A percentile compares a stretch with the other conserved stretches of the same genome.
phyloP scores from a whole-genome alignment of 2,329 filamentous ascomycete species.

The Helicocarpus griseus region DNA sequence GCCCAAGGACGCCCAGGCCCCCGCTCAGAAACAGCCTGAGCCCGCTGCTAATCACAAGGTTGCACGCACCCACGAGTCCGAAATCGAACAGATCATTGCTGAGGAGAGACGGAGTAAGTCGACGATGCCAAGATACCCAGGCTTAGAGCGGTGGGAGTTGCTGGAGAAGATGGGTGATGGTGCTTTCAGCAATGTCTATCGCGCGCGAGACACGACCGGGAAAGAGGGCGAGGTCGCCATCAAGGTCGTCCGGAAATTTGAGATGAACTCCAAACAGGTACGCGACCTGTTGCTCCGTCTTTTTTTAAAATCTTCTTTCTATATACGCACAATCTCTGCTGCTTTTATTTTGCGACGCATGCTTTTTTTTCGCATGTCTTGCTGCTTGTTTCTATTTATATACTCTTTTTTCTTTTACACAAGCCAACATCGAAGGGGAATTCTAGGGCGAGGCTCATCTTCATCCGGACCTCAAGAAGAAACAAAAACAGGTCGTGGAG shows the following conservation, averaged over 20 bases:
- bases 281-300: conserved; percentile 33
- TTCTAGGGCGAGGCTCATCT: conserved; percentile 79
- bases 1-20: conserved; percentile 52
- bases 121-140: conserved; percentile 79
- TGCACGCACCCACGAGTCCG: conserved; percentile 41
- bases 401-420: conserved; percentile 19
- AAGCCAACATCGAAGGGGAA: conserved; percentile 40
- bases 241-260: conserved; percentile 97
- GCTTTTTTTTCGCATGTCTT: not conserved
- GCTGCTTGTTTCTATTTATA: not conserved
- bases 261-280: conserved; percentile 99
- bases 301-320: not conserved
- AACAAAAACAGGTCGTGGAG: conserved; percentile 82
- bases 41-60: conserved; percentile 44
- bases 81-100: conserved; percentile 75
- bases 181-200: conserved; percentile 97
- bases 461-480: conserved; percentile 93
- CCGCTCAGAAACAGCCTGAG: conserved; percentile 38
- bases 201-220: conserved; percentile 66
- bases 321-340: not conserved
- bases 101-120: conserved; percentile 81
- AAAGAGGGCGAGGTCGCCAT: conserved; percentile 77
- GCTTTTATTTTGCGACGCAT: not conserved
- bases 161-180: conserved; percentile 98
- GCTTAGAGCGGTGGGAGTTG: conserved; percentile 75